A percentile compares a stretch with the other conserved stretches of the same genome.
Conservation (phyloP, 345 rosid species). For the Ceriops decandra region DNA sequence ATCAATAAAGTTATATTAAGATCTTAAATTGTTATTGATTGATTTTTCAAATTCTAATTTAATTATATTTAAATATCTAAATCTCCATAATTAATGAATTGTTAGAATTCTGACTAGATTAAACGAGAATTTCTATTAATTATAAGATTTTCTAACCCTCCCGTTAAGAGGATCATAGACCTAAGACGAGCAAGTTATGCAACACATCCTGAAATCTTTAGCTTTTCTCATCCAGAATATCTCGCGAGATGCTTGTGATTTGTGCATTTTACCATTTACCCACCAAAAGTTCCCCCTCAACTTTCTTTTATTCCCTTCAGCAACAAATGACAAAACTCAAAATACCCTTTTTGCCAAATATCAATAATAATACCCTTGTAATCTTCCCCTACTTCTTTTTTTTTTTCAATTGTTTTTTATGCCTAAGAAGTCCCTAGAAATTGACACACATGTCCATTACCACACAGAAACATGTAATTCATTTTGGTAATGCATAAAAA, state of each 20-base stretch:
- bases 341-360: constrained; percentile 7
- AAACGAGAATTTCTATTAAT: too few relatives aligned
- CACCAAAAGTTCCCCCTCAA: constrained; percentile 1
- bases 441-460: constrained; percentile 32
- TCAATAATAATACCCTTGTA: constrained; percentile 14
- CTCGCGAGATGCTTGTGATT: too few relatives aligned
- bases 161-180: too few relatives aligned
- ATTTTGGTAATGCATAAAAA: constrained; percentile 13
- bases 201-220: neutral
- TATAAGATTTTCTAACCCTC: too few relatives aligned
- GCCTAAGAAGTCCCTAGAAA: neutral
- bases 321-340: constrained; percentile 3
- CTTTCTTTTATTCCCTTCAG: neutral
- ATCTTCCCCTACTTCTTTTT: neutral
- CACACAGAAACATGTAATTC: constrained; percentile 31
- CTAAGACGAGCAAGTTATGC: neutral
- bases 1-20: too few relatives aligned
- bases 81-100: too few relatives aligned
- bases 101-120: too few relatives aligned
- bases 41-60: too few relatives aligned
- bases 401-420: too few relatives aligned
- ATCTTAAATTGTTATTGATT: too few relatives aligned
- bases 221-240: too few relatives aligned
- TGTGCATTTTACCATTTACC: neutral
- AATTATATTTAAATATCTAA: too few relatives aligned